Evolutionary conservation across 176 grass and related monocot genomes (phyloP), one percentile per base, ranked within the genome.

Genomic region (Leersia perrieri): DNA sequence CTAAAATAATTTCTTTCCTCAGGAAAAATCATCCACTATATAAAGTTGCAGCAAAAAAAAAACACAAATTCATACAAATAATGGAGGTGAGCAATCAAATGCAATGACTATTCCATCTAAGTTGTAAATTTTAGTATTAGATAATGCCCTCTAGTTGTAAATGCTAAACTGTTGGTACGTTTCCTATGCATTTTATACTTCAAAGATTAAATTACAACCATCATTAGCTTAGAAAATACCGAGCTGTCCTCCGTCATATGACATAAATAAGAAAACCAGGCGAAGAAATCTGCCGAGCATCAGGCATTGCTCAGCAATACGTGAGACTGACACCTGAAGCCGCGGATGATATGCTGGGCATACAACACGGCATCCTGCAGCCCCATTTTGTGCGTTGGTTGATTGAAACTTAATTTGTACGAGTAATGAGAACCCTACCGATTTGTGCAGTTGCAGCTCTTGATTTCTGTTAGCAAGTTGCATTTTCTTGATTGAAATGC

Each of bases 281-380:
- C 44, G 11, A 71, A 57, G 41, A 64, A 76, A 62, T 81, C 57
- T 85, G 82, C 82, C 27, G 77, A 63, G 81, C 55, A 81, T 72
- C 82, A 33, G 22, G 87, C 33, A 63, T 53, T 42, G 70, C 33
- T 80, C 75, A 51, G 31, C 38, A 31, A 74, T 38, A 39, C 36
- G 71, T 4, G 31, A 84, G 62, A 73, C 63, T 66, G 5, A 5
- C 35, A 34, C 38, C 62, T 42, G 27, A 74, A 86, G 62, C 55
- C 16, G 55, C 10, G 30, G 39, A n/a, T 40, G 25, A 40, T n/a
- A 20, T 65, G 32, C 35, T 64, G 83, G 75, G n/a, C 40, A 55
- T 44, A 51, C 40, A 27, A 5, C 41, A 6, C 28, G 12, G 28
- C 42, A 60, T 51, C 61, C 18, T n/a, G 60, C 29, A 26, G 13